Evolutionary conservation across 805 yeast species (phyloP), one percentile per base, ranked within the genome.

Genomic region (Sugiyamaella marilandica): DNA sequence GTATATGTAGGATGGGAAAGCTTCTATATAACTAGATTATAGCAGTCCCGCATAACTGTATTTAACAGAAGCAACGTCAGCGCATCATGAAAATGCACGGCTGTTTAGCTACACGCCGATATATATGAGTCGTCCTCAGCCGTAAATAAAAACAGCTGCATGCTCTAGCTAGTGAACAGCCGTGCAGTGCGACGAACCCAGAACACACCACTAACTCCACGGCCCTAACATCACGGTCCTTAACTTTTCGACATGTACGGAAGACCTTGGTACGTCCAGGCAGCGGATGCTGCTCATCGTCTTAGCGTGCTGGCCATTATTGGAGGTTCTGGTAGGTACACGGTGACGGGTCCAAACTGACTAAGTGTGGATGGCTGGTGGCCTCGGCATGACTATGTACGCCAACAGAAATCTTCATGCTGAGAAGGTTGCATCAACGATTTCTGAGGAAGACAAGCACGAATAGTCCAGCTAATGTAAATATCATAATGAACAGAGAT

Each of bases 191-290:
- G 29, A 24, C 29, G 29, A 24, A 24, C 29, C 29, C 7, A 24
- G 7, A 24, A 24, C 29, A 24, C 29, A 24, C 29, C 29, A 24
- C 29, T 24, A 24, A 24, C 29, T 24, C 29, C 29, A 24, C 29
- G 29, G 29, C 29, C 43, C 43, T 39, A 39, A 39, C 43, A 39
- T 39, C 43, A 39, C 8, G 3, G 29, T 24, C 34, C 34, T 47
- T 19, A 34, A 46, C 43, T 36, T 19, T 34, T 35, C 26, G 19
- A 16, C 37, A 47, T 53, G 54, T 50, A 52, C 50, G 56, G 67
- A 36, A 62, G 74, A 65, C 87, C 91, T 45, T 85, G 92, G 92
- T 85, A 85, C 66, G 81, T 85, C 1, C 83, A 80, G 67, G 81
- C 79, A 2, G 80, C 87, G 2, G 92, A 85, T 67, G 77, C 85